Conservation (phyloP, 192 early-diverging fungal genomes). For the Podila verticillata region DNA sequence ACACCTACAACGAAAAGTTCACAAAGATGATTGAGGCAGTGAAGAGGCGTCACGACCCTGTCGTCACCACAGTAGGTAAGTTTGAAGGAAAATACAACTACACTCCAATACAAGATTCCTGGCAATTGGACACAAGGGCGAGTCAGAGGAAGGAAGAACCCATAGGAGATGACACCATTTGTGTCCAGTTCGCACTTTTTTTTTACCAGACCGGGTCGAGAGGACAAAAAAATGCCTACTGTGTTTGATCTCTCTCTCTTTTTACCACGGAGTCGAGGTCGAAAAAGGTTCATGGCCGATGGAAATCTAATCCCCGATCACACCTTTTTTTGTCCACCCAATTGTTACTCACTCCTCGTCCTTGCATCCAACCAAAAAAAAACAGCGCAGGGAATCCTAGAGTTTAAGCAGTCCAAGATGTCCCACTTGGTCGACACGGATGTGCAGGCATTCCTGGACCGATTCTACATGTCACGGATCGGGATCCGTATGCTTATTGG, state of each 20-base stretch:
- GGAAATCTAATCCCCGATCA: background rate
- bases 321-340: background rate
- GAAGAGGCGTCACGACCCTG: constrained; percentile 93
- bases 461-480: constrained; percentile 97
- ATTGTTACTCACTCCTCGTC: background rate
- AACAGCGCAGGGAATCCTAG: constrained; percentile 90
- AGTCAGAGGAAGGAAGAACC: no score
- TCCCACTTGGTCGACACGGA: constrained; percentile 69
- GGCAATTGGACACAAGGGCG: background rate
- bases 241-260: background rate
- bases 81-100: no score
- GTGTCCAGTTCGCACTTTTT: background rate
- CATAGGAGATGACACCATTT: background rate
- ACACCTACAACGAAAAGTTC: constrained; percentile 84
- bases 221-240: background rate
- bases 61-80: constrained; percentile 85
- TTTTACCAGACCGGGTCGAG: background rate
- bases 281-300: background rate
- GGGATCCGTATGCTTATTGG: constrained; percentile 99
- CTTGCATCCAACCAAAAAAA: background rate
- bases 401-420: constrained; percentile 79
- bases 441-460: constrained; percentile 91
- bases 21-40: constrained; percentile 91
- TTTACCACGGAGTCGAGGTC: background rate
- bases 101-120: no score